These are phyloP conservation scores for Bertia moriformis DNA, from an alignment of 2,329 filamentous ascomycete species.

Conservation along the genomic window DNA sequence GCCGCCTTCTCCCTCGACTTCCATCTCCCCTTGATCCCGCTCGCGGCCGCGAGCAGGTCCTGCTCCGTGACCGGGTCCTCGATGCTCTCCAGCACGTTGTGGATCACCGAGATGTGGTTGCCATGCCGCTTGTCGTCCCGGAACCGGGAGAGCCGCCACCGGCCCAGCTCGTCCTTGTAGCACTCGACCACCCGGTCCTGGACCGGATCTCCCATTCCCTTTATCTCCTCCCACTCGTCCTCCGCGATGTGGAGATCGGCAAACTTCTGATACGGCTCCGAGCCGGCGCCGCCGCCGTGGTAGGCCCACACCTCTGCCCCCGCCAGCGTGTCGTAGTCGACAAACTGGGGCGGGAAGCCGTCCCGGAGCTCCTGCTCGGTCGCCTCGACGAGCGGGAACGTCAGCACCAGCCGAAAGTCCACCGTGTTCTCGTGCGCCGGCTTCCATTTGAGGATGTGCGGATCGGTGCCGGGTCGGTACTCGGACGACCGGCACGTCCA, in stretches of 20 bases:
- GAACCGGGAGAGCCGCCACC: slow-evolving; percentile 81
- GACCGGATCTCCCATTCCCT: slow-evolving; percentile 59
- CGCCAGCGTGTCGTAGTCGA: slow-evolving; percentile 32
- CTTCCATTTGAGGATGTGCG: slow-evolving; percentile 95
- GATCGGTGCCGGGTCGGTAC: slow-evolving; percentile 83
- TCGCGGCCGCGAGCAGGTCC: slow-evolving; percentile 59
- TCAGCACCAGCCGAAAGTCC: slow-evolving; percentile 70
- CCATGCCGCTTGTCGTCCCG: slow-evolving; percentile 84
- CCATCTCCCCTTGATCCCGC: slow-evolving; percentile 65
- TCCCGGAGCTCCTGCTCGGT: too few relatives aligned
- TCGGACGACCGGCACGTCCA: slow-evolving; percentile 85
- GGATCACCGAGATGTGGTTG: slow-evolving; percentile 74
- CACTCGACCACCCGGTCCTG: slow-evolving; percentile 84
- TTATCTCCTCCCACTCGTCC: slow-evolving; percentile 72
- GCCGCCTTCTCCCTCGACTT: slow-evolving; percentile 40
- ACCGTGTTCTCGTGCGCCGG: slow-evolving; percentile 88
- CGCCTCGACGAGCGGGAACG: slow-evolving; percentile 58
- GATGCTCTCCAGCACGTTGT: slow-evolving; percentile 81
- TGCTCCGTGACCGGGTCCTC: slow-evolving; percentile 69
- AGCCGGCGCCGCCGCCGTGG: slow-evolving; percentile 25
- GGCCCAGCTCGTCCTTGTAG: slow-evolving; percentile 55
- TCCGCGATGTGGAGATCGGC: slow-evolving; percentile 54
- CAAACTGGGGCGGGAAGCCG: slow-evolving; percentile 55
- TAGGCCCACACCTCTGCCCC: slow-evolving; percentile 33
- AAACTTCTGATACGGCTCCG: slow-evolving; percentile 47